A percentile compares a stretch with the other conserved stretches of the same genome.
Conservation (phyloP, 495 filamentous ascomycete genomes). For the Staphylotrichum longicolle region DNA sequence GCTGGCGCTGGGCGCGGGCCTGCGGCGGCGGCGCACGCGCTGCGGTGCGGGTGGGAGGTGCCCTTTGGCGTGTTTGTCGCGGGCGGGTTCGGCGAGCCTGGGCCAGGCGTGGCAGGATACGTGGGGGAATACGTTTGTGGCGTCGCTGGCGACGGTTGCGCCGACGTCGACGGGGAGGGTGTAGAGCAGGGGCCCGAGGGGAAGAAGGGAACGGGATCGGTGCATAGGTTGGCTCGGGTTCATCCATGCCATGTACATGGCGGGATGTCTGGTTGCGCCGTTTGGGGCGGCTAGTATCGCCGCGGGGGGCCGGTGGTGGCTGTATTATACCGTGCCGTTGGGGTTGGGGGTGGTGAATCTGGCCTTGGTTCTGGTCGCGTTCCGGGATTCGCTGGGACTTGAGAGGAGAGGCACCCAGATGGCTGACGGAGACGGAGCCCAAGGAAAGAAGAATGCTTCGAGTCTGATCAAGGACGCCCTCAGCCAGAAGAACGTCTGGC, state of each 20-base stretch:
- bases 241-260: slow-evolving; percentile 56
- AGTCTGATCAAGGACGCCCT: slow-evolving; percentile 34
- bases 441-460: slow-evolving; percentile 25
- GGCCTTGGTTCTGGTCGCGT: slow-evolving; percentile 35
- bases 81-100: slow-evolving; percentile 48
- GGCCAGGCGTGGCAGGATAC: slow-evolving; percentile 56
- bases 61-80: slow-evolving; percentile 48
- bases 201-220: slow-evolving; percentile 30
- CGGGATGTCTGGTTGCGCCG: slow-evolving; percentile 51
- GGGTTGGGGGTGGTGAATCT: slow-evolving; percentile 45
- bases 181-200: neutral
- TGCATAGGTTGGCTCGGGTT: slow-evolving; percentile 58
- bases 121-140: slow-evolving; percentile 52
- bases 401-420: slow-evolving; percentile 4
- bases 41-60: slow-evolving; percentile 49
- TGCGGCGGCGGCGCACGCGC: slow-evolving; percentile 46
- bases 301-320: slow-evolving; percentile 38
- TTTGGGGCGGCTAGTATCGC: slow-evolving; percentile 52
- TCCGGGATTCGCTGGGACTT: slow-evolving; percentile 34
- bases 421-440: neutral
- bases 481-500: slow-evolving; percentile 40
- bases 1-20: slow-evolving; percentile 46
- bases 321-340: slow-evolving; percentile 47
- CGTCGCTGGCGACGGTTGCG: slow-evolving; percentile 8
- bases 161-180: neutral